Percentiles rank a stretch among this genome's conserved stretches.
These are phyloP conservation scores for Solanum hybrid DNA, from an alignment of 305 asterid species.

Conservation along the genomic window DNA sequence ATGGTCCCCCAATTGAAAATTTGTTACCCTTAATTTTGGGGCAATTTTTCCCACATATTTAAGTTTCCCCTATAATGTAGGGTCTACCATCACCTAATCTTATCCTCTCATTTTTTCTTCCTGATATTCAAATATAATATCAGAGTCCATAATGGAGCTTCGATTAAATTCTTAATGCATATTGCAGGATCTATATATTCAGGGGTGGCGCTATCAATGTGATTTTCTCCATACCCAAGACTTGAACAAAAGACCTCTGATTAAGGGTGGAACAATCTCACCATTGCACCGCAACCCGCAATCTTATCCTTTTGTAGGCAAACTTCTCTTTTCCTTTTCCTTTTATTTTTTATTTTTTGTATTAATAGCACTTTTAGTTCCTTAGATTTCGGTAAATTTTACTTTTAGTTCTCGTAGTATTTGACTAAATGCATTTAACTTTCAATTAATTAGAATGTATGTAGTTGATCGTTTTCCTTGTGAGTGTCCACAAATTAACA, in stretches of 20 bases:
- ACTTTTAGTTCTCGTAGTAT: not conserved
- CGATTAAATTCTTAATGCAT: not conserved
- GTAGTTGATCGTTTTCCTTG: not conserved
- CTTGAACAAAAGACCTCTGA: not conserved
- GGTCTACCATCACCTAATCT: not conserved
- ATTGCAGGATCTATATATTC: not conserved
- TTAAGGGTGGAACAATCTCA: not conserved
- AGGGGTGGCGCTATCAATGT: not conserved
- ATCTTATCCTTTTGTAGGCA: not conserved
- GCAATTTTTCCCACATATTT: not conserved
- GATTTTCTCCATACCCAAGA: not conserved
- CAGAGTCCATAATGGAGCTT: not conserved
- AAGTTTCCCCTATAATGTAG: not conserved
- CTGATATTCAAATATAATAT: too few relatives aligned
- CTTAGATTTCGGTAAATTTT: not conserved
- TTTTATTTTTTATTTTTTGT: too few relatives aligned
- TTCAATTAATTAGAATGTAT: not conserved
- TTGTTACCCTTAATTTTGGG: conserved; percentile 6
- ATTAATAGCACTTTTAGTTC: not conserved
- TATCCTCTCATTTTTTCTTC: not conserved
- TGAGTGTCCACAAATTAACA: not conserved
- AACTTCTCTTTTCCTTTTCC: not conserved
- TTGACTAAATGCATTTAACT: not conserved
- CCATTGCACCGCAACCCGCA: not conserved
- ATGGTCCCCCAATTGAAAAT: conserved; percentile 1